phyloP scores from a whole-genome alignment of 2,329 filamentous ascomycete genomes.

The Arthrinium phaeospermum region DNA sequence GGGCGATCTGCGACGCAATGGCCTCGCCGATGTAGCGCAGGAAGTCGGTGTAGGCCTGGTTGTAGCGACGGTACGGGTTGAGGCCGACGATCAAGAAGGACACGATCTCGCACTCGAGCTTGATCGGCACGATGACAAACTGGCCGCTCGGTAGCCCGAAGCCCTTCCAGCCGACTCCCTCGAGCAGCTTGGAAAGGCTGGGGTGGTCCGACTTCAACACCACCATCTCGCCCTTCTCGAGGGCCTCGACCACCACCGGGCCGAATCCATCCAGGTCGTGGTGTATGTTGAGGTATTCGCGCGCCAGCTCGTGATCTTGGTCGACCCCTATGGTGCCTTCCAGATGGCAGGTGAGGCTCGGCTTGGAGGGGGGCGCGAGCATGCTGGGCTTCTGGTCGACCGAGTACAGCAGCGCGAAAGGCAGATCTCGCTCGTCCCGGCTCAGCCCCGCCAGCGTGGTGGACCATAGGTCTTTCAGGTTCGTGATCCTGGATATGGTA shows the following conservation, averaged over 20 bases:
- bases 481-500: conserved; percentile 33
- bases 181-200: conserved; percentile 25
- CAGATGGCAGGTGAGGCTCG: conserved; percentile 29
- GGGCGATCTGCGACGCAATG: conserved; percentile 30
- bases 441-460: conserved; percentile 33
- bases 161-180: conserved; percentile 28
- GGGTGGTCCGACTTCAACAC: conserved; percentile 28
- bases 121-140: conserved; percentile 32
- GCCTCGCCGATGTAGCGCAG: conserved; percentile 31
- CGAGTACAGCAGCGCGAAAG: conserved; percentile 41
- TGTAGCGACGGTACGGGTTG: conserved; percentile 32
- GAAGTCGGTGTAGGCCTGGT: conserved; percentile 30
- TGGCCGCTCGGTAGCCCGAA: conserved; percentile 28
- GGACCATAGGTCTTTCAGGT: conserved; percentile 42
- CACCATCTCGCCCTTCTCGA: conserved; percentile 27
- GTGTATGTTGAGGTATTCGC: conserved; percentile 28
- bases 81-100: conserved; percentile 34
- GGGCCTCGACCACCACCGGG: conserved; percentile 30
- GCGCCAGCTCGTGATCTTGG: conserved; percentile 24
- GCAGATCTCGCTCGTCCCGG: conserved; percentile 36
- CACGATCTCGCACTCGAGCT: conserved; percentile 26
- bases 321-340: conserved; percentile 31
- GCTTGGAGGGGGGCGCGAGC: conserved; percentile 22
- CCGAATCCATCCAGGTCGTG: conserved; percentile 31
- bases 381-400: conserved; percentile 33